Percentiles rank a stretch among this genome's conserved stretches.
These are phyloP conservation scores for Bidens hawaiensis DNA, from an alignment of 140 eudicot species.

Conservation along the genomic window DNA sequence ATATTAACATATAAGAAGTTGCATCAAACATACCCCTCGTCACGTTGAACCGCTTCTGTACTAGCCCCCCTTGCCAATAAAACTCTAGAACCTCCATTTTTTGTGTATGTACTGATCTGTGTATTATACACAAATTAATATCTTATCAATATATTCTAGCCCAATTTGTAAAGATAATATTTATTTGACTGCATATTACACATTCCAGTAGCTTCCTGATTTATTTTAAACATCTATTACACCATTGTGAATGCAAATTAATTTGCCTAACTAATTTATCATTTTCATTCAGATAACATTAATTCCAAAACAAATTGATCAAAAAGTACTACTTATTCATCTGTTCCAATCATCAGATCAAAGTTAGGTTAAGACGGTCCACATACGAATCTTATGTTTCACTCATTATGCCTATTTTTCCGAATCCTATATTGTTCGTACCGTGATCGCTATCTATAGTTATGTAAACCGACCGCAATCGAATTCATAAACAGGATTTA, in stretches of 20 bases:
- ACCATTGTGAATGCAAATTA: background rate
- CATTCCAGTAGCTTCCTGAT: background rate
- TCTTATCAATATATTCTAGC: constrained; percentile 7
- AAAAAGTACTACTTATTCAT: too few species aligned
- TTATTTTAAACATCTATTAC: too few species aligned
- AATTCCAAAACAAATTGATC: too few species aligned
- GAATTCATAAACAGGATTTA: too few species aligned
- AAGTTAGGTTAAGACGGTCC: too few species aligned
- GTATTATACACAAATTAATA: constrained; percentile 15
- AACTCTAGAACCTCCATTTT: constrained; percentile 31
- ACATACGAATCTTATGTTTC: too few species aligned
- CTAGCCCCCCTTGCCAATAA: constrained; percentile 35
- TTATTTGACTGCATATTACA: background rate
- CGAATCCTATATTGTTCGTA: too few species aligned
- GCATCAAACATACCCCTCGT: constrained; percentile 20
- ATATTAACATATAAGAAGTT: background rate
- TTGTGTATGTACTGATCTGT: constrained; percentile 37
- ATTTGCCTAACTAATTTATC: background rate
- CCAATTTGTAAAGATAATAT: background rate
- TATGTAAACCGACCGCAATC: too few species aligned
- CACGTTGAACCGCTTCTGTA: constrained; percentile 42
- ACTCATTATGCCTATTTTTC: too few species aligned
- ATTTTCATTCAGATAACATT: too few species aligned
- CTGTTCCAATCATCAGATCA: too few species aligned
- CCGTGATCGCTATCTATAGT: too few species aligned